Base-by-base conservation (phyloP, 768 basidiomycete genomes). In the Hypholoma fasciculare region DNA sequence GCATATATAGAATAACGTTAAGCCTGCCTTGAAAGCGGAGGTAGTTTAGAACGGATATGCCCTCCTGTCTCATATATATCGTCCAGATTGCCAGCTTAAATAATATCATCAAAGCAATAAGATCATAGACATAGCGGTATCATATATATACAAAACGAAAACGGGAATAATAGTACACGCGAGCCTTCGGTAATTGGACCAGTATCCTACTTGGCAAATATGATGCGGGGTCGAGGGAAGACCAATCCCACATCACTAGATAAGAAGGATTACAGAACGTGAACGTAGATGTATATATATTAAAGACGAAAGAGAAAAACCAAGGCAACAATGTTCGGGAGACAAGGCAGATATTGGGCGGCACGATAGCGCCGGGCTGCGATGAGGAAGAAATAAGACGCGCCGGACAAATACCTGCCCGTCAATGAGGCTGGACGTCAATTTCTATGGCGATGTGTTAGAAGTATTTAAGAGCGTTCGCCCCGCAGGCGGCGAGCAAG, bases 401-500 rank as follows among this genome's bases (percentile, higher is more conserved):
- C 17, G 17, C 17, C 34, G 13, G 5, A 30, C 49, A 26, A 36
- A 36, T n/a, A 36, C 12, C n/a, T 4, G 27, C 14, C 14, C 34
- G 27, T 30, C 49, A 23, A 26, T 12, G 14, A 14, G 8, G 37
- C 17, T 16, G n/a, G 9, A 17, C n/a, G 49, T 17, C 9, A 16
- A 16, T 19, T 1, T 19, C 30, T 51, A 2, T 12, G 37, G 4
- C n/a, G 20, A 20, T 13, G 47, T 19, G 17, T 13, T 20, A 51
- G 17, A 2, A 34, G 30, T 65, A 59, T 66, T 84, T 82, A 91
- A 67, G 89, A 86, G 70, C 91, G 84, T 79, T 92, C 92, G 68
- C 92, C 92, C 60, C 92, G 84, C 73, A 94, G 86, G 71, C 92
- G 89, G 66, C 92, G 82, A 60, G 92, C 92, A 59, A 94, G 82